Base-by-base conservation (phyloP, 2,329 filamentous ascomycete genomes). In the Penicillium sp. region DNA sequence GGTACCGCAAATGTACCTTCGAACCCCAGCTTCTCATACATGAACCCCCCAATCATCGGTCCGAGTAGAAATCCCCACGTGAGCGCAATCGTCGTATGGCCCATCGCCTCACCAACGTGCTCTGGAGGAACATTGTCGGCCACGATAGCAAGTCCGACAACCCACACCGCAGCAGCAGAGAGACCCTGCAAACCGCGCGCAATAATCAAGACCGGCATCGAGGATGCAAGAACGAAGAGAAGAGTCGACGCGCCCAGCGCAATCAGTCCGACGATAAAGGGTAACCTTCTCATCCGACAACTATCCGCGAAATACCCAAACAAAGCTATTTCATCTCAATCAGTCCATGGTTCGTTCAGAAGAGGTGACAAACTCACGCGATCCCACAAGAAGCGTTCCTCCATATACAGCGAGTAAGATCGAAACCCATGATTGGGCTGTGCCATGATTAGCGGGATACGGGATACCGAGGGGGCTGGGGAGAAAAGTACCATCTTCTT, bases 331-430 rank as follows among this genome's bases (percentile, higher is more conserved):
- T 6, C 1, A 23, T 42, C 16, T 46, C 29, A 14, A 40, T 24
- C 14, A n/a, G 32, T n/a, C 28, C 29, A 23, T 16, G 28, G 13
- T 1, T 13, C 27, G 26, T 29, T 11, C n/a, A 40, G n/a, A 3
- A 10, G 22, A 8, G 3, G 16, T 18, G 18, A 36, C 16, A 16
- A 23, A 58, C 59, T 42, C 35, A 66, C 62, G 64, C n/a, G 63
- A 63, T n/a, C 59, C 59, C 11, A 65, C 67, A 9, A 87, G 76
- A 7, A 89, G 69, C 1, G 83, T 80, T 1, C 77, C 82, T 26
- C 83, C 85, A 61, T 88, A 89, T 14, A 82, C 79, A 8, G 84
- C 84, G 1, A 89, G 72, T 6, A 89, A 73, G 10, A 88, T 75
- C 0, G 84, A 84, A 7, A 84, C 78, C 84, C 84, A 88, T 58